A percentile compares a stretch with the other conserved stretches of the same genome.
Evolutionary conservation across 78 protist species (phyloP).

Genomic region (Speleostelium caveatum): DNA sequence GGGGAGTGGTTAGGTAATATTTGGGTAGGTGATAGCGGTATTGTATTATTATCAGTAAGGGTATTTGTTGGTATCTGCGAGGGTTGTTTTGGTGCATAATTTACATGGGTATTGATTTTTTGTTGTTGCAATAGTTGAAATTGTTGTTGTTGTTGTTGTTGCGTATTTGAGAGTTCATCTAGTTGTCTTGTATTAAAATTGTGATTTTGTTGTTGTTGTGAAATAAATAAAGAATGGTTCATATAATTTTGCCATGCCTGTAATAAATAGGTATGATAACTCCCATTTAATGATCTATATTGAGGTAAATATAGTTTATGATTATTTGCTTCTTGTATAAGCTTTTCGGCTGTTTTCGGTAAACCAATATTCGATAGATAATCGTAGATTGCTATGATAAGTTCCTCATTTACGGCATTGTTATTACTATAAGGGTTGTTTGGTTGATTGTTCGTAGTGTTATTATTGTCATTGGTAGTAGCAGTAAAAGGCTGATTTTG

Average conservation of each 20-base stretch:
- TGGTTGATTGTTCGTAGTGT: no score
- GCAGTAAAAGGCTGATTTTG: no score
- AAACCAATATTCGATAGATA: conserved; percentile 34
- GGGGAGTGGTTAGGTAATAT: no score
- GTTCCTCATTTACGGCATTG: not conserved
- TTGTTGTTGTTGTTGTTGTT: not conserved
- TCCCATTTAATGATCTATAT: not conserved
- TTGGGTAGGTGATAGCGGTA: no score
- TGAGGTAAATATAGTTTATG: no score
- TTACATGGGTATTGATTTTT: not conserved
- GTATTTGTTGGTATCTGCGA: not conserved
- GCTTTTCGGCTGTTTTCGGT: conserved; percentile 18
- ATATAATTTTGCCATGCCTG: conserved; percentile 52
- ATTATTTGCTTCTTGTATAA: conserved; percentile 27
- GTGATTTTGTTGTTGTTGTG: not conserved
- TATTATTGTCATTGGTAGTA: no score
- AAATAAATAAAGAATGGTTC: not conserved
- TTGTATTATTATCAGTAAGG: not conserved
- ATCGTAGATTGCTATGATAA: conserved; percentile 34
- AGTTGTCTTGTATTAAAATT: not conserved
- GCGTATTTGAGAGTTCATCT: not conserved
- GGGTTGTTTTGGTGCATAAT: not conserved
- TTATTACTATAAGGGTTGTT: no score
- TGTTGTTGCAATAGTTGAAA: conserved; percentile 4
- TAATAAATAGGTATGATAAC: conserved; percentile 1